phyloP scores from a whole-genome alignment of 257 asterid genomes.

The Fraxinus quadrangulata region DNA sequence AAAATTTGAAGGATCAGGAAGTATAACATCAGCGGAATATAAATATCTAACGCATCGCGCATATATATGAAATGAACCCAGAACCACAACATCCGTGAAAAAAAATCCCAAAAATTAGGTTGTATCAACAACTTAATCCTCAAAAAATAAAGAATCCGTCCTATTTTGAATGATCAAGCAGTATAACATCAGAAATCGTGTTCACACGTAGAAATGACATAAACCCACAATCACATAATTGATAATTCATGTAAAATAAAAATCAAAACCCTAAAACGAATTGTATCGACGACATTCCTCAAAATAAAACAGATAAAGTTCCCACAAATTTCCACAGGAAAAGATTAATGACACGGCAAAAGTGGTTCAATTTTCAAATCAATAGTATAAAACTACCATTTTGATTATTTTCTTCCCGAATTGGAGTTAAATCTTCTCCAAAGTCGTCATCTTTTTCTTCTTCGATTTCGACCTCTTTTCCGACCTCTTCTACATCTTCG shows the following conservation, averaged over 20 bases:
- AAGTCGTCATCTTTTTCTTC: conserved; percentile 34
- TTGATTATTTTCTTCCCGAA: conserved; percentile 29
- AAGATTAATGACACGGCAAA: neutral
- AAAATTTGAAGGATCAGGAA: neutral
- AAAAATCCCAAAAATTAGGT: neutral
- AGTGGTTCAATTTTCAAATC: neutral
- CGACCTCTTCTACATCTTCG: neutral
- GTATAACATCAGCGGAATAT: neutral
- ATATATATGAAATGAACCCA: neutral
- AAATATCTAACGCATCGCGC: neutral
- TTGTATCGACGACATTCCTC: neutral
- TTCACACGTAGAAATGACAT: neutral
- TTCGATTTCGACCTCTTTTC: conserved; percentile 41
- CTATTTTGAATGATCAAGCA: neutral
- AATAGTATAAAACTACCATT: conserved; percentile 41
- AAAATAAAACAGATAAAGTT: neutral
- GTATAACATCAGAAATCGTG: neutral
- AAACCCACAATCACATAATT: neutral
- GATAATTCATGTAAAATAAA: neutral
- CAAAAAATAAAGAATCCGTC: neutral
- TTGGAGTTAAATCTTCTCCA: conserved; percentile 37
- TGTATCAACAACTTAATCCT: neutral
- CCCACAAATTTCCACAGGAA: neutral
- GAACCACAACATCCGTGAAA: neutral
- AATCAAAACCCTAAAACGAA: neutral